A percentile compares a stretch with the other conserved stretches of the same genome.
These are phyloP conservation scores for Trichosporon sp. DNA, from an alignment of 1,284 basidiomycete species.

Conservation along the genomic window DNA sequence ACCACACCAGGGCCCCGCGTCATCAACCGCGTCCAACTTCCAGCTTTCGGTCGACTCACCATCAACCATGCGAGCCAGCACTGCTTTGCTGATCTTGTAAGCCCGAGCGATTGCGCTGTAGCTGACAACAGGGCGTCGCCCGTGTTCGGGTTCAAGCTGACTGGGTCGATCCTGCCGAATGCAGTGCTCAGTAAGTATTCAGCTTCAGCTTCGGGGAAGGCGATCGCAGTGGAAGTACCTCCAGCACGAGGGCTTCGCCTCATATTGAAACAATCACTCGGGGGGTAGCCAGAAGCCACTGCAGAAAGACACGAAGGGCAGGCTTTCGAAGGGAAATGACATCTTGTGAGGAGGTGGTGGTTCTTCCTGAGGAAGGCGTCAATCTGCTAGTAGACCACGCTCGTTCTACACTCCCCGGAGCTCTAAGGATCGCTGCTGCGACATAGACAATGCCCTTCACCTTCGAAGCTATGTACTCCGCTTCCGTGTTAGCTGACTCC, in stretches of 20 bases:
- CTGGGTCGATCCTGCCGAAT: conserved; percentile 1
- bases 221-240: background rate
- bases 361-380: background rate
- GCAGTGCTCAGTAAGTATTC: conserved; percentile 7
- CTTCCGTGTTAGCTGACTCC: conserved; percentile 8
- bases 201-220: no score
- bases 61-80: background rate
- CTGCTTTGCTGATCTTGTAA: background rate
- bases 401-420: no score
- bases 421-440: no score
- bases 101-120: background rate
- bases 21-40: background rate
- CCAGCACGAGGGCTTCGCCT: no score
- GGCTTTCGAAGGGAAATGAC: no score
- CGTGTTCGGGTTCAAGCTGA: background rate
- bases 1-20: background rate
- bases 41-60: background rate
- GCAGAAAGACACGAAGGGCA: no score
- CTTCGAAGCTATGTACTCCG: no score
- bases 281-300: no score
- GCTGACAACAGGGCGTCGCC: background rate
- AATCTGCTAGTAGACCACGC: no score
- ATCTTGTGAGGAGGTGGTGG: no score
- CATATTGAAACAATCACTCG: no score
- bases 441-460: no score